Base-by-base conservation (phyloP, 108 stramenopile genomes). In the Skeletonema grethae region DNA sequence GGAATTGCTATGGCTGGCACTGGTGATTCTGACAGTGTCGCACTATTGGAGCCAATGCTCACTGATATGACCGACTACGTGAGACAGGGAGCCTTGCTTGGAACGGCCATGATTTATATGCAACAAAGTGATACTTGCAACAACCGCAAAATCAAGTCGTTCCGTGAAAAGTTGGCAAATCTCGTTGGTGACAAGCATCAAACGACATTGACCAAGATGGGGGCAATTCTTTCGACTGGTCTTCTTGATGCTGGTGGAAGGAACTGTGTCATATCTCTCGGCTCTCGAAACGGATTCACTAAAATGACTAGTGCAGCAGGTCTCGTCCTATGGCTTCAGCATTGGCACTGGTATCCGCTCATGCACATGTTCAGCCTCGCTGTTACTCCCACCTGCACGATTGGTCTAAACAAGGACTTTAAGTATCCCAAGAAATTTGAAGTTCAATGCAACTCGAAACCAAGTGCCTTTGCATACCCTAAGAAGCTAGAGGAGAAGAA, bases 331-430 rank as follows among this genome's bases (percentile, higher is more conserved):
- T 99, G 96, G 95, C 72, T 95, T 50, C 99, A 99, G 75, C 94
- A 99, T 77, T 99, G 99, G 99, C 98, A 99, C 70, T 99, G 99
- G 99, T 98, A 95, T 73, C 99, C 99, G 15, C 90, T 98, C 85
- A 91, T 97, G 91, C 97, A 98, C 80, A 96, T 97, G 88, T 84
- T 99, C 29, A 90, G 95, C 57, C 87, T 99, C 7, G 93, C 98
- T 7, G 75, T 99, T 30, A 96, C 96, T 0, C 99, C 99, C 28
- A 98, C 97, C 2, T 84, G 87, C 32, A 89, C 97, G n/a, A 92
- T 98, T 71, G 99, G 97, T 7, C 79, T 99, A 38, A 98, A 98
- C 82, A 86, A 85, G 77, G 88, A 98, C 78, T 95, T 99, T 64
- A 95, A 97, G 62, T 95, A 97, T 71, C 98, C 98, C 29, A 96